These are phyloP conservation scores for Hypoxylon sp. DNA, from an alignment of 2,329 filamentous ascomycete genomes.

Conservation along the genomic window DNA sequence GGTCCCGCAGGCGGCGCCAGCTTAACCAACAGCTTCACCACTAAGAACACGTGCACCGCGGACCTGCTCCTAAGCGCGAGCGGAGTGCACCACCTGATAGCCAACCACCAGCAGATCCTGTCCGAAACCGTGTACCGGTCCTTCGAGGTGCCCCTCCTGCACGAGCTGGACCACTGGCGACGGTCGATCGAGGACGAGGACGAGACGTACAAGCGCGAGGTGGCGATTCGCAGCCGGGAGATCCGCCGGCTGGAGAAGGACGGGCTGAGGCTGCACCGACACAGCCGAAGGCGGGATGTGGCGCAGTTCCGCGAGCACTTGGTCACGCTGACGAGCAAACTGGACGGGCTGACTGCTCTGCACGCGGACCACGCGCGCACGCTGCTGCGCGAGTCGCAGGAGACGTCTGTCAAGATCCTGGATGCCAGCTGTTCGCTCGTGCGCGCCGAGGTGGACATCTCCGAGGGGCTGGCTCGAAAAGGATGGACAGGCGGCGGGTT, in stretches of 20 bases:
- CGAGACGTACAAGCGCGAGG: conserved; percentile 64
- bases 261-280: conserved; percentile 68
- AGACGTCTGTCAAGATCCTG: conserved; percentile 68
- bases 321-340: conserved; percentile 67
- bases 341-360: conserved; percentile 69
- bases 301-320: conserved; percentile 68
- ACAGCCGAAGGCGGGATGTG: conserved; percentile 68
- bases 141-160: conserved; percentile 74
- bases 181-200: conserved; percentile 71
- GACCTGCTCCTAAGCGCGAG: conserved; percentile 69
- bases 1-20: conserved; percentile 48
- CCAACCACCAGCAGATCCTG: conserved; percentile 75
- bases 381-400: conserved; percentile 69
- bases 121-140: conserved; percentile 73
- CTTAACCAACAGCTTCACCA: conserved; percentile 58
- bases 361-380: conserved; percentile 69
- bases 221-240: conserved; percentile 64
- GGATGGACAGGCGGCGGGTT: conserved; percentile 73
- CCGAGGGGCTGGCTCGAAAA: conserved; percentile 71
- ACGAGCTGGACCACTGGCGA: conserved; percentile 73
- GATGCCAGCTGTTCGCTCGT: conserved; percentile 72
- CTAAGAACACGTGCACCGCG: conserved; percentile 64
- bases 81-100: conserved; percentile 72
- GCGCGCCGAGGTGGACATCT: conserved; percentile 74
- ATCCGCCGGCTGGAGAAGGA: conserved; percentile 72